Percentiles rank a stretch among this genome's conserved stretches.
Conservation (phyloP, 306 rosid genomes). For the Rosa multiflora region DNA sequence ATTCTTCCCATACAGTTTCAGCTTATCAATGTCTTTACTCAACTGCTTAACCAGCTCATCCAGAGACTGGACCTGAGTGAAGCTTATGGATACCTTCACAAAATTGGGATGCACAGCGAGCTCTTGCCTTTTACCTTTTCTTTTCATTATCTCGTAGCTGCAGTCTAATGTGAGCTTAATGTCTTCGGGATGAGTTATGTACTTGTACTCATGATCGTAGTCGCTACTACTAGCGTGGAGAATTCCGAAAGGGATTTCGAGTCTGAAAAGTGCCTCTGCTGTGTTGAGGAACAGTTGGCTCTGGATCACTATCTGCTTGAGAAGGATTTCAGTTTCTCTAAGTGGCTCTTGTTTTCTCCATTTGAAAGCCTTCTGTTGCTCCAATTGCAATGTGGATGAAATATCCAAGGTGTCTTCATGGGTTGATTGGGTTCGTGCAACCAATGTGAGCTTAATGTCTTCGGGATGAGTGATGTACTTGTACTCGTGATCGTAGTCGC, state of each 20-base stretch:
- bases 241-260: slow-evolving; percentile 54
- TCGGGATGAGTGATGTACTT: not conserved
- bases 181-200: not conserved
- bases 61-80: slow-evolving; percentile 36
- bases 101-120: slow-evolving; percentile 45
- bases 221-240: slow-evolving; percentile 39
- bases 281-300: slow-evolving; percentile 77
- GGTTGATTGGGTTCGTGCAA: slow-evolving; percentile 31
- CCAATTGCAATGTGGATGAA: slow-evolving; percentile 14
- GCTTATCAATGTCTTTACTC: slow-evolving; percentile 54
- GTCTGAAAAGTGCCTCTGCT: slow-evolving; percentile 86
- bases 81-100: slow-evolving; percentile 34
- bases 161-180: slow-evolving; percentile 65
- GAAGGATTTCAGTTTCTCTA: slow-evolving; percentile 45
- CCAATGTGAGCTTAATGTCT: no score
- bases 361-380: slow-evolving; percentile 14
- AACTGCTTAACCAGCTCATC: slow-evolving; percentile 65
- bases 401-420: slow-evolving; percentile 13
- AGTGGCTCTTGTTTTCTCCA: slow-evolving; percentile 33
- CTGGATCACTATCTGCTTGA: slow-evolving; percentile 61
- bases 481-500: not conserved
- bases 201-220: not conserved
- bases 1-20: slow-evolving; percentile 61
- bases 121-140: slow-evolving; percentile 78
- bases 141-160: slow-evolving; percentile 78